Evolutionary conservation across 225 moss, liverwort and hornwort species (phyloP), one percentile per base, ranked within the genome.

Genomic region (Pseudisothecium myosuroides): DNA sequence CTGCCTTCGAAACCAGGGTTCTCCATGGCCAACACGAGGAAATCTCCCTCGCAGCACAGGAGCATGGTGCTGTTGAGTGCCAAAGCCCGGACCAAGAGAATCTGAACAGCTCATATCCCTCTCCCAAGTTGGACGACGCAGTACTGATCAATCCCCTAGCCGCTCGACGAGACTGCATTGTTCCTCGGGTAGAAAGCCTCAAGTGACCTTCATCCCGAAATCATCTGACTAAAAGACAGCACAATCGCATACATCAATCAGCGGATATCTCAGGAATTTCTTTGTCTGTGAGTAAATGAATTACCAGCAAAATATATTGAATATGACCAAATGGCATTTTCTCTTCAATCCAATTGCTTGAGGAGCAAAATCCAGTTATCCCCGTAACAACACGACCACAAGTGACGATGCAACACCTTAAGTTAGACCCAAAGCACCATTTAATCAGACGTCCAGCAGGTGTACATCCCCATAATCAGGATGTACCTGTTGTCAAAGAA

Each of bases 161-260:
- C 62, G 88, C 92, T 92, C 90, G 94, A 82, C 91, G 90, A 85
- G 93, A 92, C 85, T 90, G 93, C 94, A 94, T 94, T 65, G 66
- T 90, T 89, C 83, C 78, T 89, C 80, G 77, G 80, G 77, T 68
- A 65, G 76, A 56, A 74, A 56, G 85, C 50, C 89, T 91, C 56
- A 81, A 65, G 47, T 73, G 82, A 73, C 60, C 71, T 81, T 91
- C 92, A 92, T 94, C 87, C 76, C 75, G 63, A 75, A 76, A 68
- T 36, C 80, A 85, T 89, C 85, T 86, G 87, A 78, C 83, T 61
- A 49, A 47, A 28, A 63, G 76, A 91, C 34, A 81, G 63, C 32
- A 81, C 20, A 45, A 50, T 83, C 63, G 71, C 82, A 85, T 41
- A 37, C 62, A 85, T 84, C 82, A 91, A 63, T 83, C 66, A 67